phyloP scores from a whole-genome alignment of 805 yeast genomes.

The Priceomyces medius region DNA sequence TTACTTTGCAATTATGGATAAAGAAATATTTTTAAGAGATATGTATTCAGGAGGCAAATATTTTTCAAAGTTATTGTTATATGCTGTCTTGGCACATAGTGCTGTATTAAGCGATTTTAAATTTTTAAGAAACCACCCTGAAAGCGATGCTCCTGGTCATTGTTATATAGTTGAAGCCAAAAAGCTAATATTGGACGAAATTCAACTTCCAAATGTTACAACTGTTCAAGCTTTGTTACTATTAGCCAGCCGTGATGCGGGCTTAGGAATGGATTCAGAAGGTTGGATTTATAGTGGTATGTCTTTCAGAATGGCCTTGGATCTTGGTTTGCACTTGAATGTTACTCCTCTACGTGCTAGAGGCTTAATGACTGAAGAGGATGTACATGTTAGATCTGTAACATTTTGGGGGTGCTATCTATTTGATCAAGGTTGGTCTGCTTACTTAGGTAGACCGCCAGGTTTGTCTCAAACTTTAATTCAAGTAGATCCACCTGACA shows the following conservation, averaged over 20 bases:
- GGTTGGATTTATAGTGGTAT: conserved; percentile 13
- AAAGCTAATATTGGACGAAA: conserved; percentile 9
- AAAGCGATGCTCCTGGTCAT: conserved; percentile 2
- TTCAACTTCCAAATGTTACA: conserved; percentile 9
- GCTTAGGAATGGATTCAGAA: conserved; percentile 8
- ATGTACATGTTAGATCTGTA: conserved; percentile 7
- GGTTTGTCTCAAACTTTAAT: conserved; percentile 8
- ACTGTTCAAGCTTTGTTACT: conserved; percentile 11
- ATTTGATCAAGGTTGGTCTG: conserved; percentile 12
- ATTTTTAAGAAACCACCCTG: conserved; percentile 1
- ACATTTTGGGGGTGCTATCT: conserved; percentile 14
- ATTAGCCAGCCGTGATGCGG: conserved; percentile 12
- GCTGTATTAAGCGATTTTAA: conserved; percentile 4
- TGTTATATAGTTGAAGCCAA: conserved; percentile 7
- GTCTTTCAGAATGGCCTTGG: conserved; percentile 12
- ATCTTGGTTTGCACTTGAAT: conserved; percentile 12
- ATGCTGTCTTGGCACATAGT: conserved; percentile 10
- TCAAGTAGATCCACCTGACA: conserved; percentile 5
- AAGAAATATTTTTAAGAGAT: conserved; percentile 10
- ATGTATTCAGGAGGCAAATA: conserved; percentile 9
- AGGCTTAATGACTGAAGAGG: conserved; percentile 9
- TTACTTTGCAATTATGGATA: conserved; percentile 10
- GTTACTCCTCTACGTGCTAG: conserved; percentile 3
- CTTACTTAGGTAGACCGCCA: conserved; percentile 10
- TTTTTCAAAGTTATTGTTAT: conserved; percentile 11